Conservation (phyloP, 225 moss, liverwort and hornwort species). For the Pleurozium schreberi region DNA sequence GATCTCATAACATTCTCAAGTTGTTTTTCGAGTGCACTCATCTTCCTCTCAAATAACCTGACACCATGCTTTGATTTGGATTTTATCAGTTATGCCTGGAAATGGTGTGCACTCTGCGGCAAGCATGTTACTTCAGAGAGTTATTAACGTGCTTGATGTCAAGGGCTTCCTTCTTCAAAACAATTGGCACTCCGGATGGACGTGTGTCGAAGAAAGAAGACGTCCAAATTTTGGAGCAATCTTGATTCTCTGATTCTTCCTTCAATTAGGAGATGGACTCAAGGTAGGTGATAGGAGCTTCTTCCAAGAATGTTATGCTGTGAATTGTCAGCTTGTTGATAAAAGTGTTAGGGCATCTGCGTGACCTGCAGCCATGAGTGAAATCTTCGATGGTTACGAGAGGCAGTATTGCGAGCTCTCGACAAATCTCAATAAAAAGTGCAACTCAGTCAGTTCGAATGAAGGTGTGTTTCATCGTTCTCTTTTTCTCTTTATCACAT, state of each 20-base stretch:
- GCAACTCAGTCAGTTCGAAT: constrained; percentile 11
- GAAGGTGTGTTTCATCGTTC: constrained; percentile 1
- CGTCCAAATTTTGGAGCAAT: neutral
- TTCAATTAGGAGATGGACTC: neutral
- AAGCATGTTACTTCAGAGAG: neutral
- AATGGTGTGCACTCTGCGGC: neutral
- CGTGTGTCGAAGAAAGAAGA: neutral
- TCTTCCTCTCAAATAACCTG: neutral
- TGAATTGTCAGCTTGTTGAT: neutral
- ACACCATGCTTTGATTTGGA: neutral
- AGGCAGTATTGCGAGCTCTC: constrained; percentile 54
- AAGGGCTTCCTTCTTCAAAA: neutral
- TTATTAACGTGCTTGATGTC: neutral
- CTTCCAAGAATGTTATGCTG: neutral
- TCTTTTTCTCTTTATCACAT: neutral
- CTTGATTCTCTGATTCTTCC: neutral
- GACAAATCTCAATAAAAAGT: constrained; percentile 29
- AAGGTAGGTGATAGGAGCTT: neutral
- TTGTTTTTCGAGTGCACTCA: neutral
- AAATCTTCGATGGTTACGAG: constrained; percentile 40
- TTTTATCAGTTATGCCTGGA: neutral
- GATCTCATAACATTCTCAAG: neutral
- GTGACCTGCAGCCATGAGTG: constrained; percentile 18
- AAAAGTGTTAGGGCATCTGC: neutral
- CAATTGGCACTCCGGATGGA: too few relatives aligned